Conservation (phyloP, 371 early-diverging fungal species). For the Funneliformis caledonium region DNA sequence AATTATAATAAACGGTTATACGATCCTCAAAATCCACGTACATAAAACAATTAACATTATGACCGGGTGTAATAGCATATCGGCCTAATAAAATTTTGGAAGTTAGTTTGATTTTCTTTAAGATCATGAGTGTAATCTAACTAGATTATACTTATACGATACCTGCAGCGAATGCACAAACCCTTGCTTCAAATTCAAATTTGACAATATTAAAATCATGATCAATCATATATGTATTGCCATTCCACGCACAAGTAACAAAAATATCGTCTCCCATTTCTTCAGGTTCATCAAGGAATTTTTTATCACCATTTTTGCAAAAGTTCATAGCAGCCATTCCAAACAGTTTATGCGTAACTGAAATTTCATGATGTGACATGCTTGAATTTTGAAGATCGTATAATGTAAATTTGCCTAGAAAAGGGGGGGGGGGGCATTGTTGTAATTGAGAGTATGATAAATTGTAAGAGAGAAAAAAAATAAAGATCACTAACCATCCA, state of each 20-base stretch:
- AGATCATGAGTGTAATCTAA: too few relatives aligned
- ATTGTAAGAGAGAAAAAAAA: background rate
- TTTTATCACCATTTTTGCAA: background rate
- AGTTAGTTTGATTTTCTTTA: background rate
- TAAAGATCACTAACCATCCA: conserved; percentile 9
- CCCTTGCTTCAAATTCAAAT: conserved; percentile 81
- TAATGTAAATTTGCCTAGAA: conserved; percentile 8
- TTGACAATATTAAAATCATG: conserved; percentile 69
- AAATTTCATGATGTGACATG: background rate
- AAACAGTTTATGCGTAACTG: conserved; percentile 17
- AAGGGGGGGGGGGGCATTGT: too few relatives aligned
- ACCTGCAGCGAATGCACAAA: conserved; percentile 81
- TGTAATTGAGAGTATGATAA: too few relatives aligned
- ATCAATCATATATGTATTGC: conserved; percentile 75
- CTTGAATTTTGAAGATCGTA: conserved; percentile 8
- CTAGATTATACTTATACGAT: background rate
- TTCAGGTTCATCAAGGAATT: background rate
- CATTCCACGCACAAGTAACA: conserved; percentile 83
- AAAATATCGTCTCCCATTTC: conserved; percentile 58
- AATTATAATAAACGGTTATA: conserved; percentile 79
- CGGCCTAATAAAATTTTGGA: conserved; percentile 49
- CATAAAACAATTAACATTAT: conserved; percentile 78
- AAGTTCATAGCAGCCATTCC: conserved; percentile 16
- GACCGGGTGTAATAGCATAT: conserved; percentile 69
- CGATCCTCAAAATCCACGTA: conserved; percentile 85